Base-by-base conservation (phyloP, 768 basidiomycete species). In the Lactifluus pinguis region DNA sequence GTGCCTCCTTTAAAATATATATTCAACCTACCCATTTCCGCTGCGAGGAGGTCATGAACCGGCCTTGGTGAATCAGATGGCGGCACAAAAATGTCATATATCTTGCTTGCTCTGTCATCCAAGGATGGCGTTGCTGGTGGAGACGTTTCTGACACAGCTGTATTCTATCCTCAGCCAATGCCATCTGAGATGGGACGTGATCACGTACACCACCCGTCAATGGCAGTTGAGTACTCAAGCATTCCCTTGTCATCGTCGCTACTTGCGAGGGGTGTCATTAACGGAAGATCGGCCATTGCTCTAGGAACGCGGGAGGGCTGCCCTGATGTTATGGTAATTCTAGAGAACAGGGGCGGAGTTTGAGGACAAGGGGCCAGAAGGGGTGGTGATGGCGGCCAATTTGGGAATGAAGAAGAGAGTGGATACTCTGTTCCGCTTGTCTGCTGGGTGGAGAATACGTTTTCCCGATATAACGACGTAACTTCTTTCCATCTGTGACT, bases 331-430 rank as follows among this genome's bases (percentile, higher is more conserved):
- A 36, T 32, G n/a, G 17, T 19, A 15, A 13, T 25, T 36, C 57
- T 45, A 25, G 60, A 47, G 52, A 62, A 55, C 14, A 62, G 25
- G 15, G 55, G 60, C 15, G 60, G 63, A 5, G 60, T 57, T 49
- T 49, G 48, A 54, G 47, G 60, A 25, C 14, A 45, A 19, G 38
- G 34, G 0, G 9, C 19, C 15, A 30, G 47, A 17, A 50, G 11
- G 8, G 47, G 47, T 29, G 63, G 63, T n/a, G 63, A 59, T 14
- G 38, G 48, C n/a, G 34, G 38, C 29, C 56, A 53, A 21, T 19
- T 29, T 38, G 47, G 4, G 2, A 52, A 59, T 36, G n/a, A 14
- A 29, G 42, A n/a, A 39, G 41, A 15, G 6, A 15, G 39, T 41
- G 47, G 32, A 25, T 42, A 45, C 19, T 38, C 44, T 30, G 55